Base-by-base conservation (phyloP, 2,329 filamentous ascomycete species). In the Aspergillus hortae region DNA sequence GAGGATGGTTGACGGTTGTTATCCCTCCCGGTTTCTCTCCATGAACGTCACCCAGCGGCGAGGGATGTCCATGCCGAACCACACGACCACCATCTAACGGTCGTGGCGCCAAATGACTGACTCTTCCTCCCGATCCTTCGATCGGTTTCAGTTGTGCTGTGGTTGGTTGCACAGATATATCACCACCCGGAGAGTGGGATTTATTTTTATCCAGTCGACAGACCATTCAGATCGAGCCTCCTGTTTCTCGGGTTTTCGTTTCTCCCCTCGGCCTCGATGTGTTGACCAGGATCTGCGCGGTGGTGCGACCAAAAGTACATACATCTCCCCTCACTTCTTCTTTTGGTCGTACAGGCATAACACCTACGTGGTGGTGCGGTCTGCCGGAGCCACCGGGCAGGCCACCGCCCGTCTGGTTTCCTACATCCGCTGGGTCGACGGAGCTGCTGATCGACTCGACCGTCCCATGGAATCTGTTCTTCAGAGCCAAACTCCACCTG, bases 51-150 rank as follows among this genome's bases (percentile, higher is more conserved):
- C 19, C 19, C 23, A 6, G 23, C 19, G 15, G 40, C 40, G 15
- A 42, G 44, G 44, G 43, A 17, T 40, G 41, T 48, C 32, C 74
- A 81, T 47, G 79, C 74, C 12, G 80, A 81, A 57, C 81, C 81
- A 0, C 79, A 83, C 54, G 80, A 83, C 55, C 66, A 81, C 1
- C 79, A 79, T 25, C 19, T n/a, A 42, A 42, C 40, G 19, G 40
- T 38, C 11, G 35, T n/a, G 14, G 46, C 51, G 51, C 48, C 52
- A 56, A 52, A 43, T 25, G 32, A 38, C 36, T 30, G 27, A 30
- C 6, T 30, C 6, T 30, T 47, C 42, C 47, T 35, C 6, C 80
- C 81, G 2, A 84, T 85, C 40, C 82, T 41, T 52, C 55, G 47
- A 42, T 41, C 30, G 43, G 19, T 35, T 44, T 21, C 21, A 19